Evolutionary conservation across 306 rosid species (phyloP).

Genomic region (Alnus glutinosa): DNA sequence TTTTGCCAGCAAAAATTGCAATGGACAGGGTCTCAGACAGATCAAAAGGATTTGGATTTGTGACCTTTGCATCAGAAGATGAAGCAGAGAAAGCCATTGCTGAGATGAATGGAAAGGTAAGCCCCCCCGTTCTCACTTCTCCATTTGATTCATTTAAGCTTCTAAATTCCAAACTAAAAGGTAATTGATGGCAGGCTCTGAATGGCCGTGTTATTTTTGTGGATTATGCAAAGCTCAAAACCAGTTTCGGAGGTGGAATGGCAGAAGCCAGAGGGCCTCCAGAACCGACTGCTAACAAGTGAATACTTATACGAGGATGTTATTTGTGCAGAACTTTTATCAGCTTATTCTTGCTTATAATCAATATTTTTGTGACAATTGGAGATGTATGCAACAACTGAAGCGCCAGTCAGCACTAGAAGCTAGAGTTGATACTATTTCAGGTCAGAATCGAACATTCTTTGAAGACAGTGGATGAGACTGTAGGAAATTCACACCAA

Average conservation of each 20-base stretch:
- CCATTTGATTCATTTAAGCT: neutral
- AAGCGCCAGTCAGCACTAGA: neutral
- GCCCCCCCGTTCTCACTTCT: neutral
- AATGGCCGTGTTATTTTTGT: slow-evolving; percentile 85
- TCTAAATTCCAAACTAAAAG: slow-evolving; percentile 21
- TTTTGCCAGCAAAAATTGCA: slow-evolving; percentile 71
- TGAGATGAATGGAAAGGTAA: slow-evolving; percentile 86
- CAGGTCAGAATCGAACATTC: neutral
- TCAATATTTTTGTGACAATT: too few relatives aligned
- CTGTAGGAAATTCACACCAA: neutral
- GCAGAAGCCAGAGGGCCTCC: slow-evolving; percentile 96
- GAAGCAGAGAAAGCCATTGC: slow-evolving; percentile 75
- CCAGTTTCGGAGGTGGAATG: slow-evolving; percentile 35
- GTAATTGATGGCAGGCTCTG: slow-evolving; percentile 51
- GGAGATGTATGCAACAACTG: too few relatives aligned
- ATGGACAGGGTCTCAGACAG: slow-evolving; percentile 65
- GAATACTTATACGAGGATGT: slow-evolving; percentile 20
- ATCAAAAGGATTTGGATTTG: slow-evolving; percentile 92
- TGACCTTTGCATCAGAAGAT: slow-evolving; percentile 79
- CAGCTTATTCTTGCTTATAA: too few relatives aligned
- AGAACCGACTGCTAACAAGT: slow-evolving; percentile 30
- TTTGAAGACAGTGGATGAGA: neutral
- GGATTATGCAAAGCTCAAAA: slow-evolving; percentile 73
- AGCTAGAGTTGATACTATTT: neutral
- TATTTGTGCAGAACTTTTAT: neutral